Evolutionary conservation across 1,284 basidiomycete species (phyloP), one percentile per base, ranked within the genome.

Genomic region (Chalciporus sp.): DNA sequence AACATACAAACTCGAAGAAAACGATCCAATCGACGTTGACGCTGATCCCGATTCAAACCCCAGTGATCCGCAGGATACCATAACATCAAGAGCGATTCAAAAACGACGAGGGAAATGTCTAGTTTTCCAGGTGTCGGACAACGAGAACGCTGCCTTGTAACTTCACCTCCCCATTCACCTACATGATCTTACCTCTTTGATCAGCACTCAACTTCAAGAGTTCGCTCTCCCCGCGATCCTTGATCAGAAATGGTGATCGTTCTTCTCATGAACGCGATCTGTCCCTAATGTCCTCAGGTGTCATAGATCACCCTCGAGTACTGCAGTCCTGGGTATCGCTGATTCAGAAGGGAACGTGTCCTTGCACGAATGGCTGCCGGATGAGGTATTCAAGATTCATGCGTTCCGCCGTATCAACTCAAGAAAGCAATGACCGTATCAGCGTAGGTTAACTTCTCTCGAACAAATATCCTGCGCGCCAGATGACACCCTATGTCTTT

Each of bases 231-330:
- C 93, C 1, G 95, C 94, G 10, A 82, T 98, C 26, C 78, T 90
- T n/a, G 95, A 98, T 66, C 86, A 93, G 80, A 96, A 96, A 80
- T 98, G 95, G 95, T 92, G 60, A 71, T 26, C n/a, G n/a, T 26
- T 1, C 9, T 17, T 19, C 11, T 47, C 35, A 28, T 29, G 19
- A 17, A 26, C 6, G 26, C 16, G 42, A 27, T 16, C 1, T 12
- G n/a, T 43, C 28, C n/a, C 55, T 52, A 46, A 60, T 49, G 8
- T 44, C 11, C 47, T 19, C 61, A 88, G 86, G 85, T 86, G 82
- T 61, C 82, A 86, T 67, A 72, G 74, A 63, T 68, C 72, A n/a
- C 61, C 66, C 6, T 64, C 72, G 4, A 67, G 63, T 2, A 54
- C 74, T 3, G 78, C 86, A 0, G 53, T 83, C 3, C 73, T 95